Conservation (phyloP, 306 rosid genomes). For the Prunus mume region DNA sequence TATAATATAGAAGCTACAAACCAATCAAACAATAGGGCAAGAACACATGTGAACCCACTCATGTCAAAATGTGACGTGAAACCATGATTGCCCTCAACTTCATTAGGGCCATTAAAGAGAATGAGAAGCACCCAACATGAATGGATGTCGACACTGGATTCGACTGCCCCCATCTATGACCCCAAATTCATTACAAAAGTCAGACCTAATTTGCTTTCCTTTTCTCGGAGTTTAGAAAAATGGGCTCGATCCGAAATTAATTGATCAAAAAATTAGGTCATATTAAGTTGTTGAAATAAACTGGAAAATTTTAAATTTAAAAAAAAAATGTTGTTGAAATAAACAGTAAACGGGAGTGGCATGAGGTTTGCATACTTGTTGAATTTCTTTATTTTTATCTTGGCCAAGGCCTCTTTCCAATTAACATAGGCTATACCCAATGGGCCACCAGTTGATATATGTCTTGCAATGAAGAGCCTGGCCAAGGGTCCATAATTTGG, state of each 20-base stretch:
- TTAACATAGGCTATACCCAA: neutral
- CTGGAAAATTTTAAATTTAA: no score
- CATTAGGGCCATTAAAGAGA: neutral
- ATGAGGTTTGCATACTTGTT: no score
- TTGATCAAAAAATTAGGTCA: no score
- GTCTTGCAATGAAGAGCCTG: neutral
- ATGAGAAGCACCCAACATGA: neutral
- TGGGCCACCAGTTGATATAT: neutral
- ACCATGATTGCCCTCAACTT: slow-evolving; percentile 22
- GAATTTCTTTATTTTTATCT: neutral
- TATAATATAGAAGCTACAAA: neutral
- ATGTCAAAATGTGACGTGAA: slow-evolving; percentile 22
- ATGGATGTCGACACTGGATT: neutral
- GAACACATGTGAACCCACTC: slow-evolving; percentile 23
- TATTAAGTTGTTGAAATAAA: no score
- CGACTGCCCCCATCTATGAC: neutral
- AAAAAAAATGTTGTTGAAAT: no score
- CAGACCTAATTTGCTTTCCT: no score
- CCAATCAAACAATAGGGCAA: neutral
- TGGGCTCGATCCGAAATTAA: no score
- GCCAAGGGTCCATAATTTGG: no score
- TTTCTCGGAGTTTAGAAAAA: no score
- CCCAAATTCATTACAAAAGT: neutral
- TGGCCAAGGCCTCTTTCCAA: neutral
- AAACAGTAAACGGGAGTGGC: no score